These are phyloP conservation scores for Omphalea diandra DNA, from an alignment of 441 rosid genomes.

Conservation along the genomic window DNA sequence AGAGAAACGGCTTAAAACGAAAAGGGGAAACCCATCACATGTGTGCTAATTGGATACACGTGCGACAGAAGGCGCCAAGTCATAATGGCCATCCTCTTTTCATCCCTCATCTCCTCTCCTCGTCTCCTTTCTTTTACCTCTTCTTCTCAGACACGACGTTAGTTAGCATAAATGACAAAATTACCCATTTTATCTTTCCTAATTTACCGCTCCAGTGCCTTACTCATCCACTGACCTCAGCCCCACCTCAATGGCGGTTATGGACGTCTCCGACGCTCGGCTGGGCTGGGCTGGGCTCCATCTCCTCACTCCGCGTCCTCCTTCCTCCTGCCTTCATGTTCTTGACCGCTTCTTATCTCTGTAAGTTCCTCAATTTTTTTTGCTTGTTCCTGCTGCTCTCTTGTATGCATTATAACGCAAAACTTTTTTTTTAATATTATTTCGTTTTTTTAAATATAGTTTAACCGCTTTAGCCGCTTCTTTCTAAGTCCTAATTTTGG, in stretches of 20 bases:
- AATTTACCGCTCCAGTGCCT: slow-evolving; percentile 21
- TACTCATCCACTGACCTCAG: slow-evolving; percentile 34
- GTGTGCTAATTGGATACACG: too few species aligned
- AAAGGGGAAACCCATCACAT: too few species aligned
- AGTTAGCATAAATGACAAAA: slow-evolving; percentile 30
- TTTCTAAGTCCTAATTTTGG: slow-evolving; percentile 5
- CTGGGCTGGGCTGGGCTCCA: slow-evolving; percentile 30
- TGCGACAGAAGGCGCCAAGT: too few species aligned
- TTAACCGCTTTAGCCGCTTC: not conserved
- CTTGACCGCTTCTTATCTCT: slow-evolving; percentile 42
- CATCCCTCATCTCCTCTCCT: not conserved
- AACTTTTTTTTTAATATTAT: not conserved
- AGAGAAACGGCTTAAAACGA: too few species aligned
- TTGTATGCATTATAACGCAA: too few species aligned
- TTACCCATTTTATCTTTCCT: slow-evolving; percentile 13
- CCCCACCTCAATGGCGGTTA: slow-evolving; percentile 20
- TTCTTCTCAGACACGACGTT: too few species aligned
- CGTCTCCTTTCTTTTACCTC: too few species aligned
- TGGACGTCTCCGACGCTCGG: slow-evolving; percentile 50
- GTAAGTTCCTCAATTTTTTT: slow-evolving; percentile 42
- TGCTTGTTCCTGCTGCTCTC: not conserved
- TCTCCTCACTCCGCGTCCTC: slow-evolving; percentile 35
- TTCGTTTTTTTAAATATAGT: not conserved
- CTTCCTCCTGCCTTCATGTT: slow-evolving; percentile 36
- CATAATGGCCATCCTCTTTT: too few species aligned